Evolutionary conservation across 1,139 yeast species (phyloP).

Genomic region (Blastobotrys illinoisensis): DNA sequence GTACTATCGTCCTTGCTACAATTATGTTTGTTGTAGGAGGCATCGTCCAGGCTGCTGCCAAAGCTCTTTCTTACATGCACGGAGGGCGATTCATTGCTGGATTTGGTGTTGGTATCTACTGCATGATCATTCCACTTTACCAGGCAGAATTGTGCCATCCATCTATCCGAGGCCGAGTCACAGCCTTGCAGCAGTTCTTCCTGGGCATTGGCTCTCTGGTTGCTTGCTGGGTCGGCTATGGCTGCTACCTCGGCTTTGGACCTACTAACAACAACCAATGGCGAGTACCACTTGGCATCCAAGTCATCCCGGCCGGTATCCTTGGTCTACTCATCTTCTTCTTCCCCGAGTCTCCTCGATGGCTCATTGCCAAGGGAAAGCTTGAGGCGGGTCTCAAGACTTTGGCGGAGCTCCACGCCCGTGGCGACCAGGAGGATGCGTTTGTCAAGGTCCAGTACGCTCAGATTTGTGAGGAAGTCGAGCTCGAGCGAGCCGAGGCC

Average conservation of each 20-base stretch:
- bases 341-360: conserved; percentile 13
- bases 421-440: conserved; percentile 17
- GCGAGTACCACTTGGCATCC: conserved; percentile 20
- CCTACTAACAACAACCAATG: conserved; percentile 17
- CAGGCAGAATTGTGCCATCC: conserved; percentile 42
- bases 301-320: conserved; percentile 19
- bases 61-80: conserved; percentile 47
- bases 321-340: conserved; percentile 22
- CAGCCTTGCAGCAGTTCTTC: conserved; percentile 58
- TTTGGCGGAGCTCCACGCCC: conserved; percentile 22
- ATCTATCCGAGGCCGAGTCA: conserved; percentile 44
- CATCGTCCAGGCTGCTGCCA: conserved; percentile 42
- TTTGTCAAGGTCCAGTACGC: conserved; percentile 12
- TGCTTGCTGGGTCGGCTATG: conserved; percentile 59
- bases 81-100: conserved; percentile 40
- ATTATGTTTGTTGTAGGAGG: conserved; percentile 12
- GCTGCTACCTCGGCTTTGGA: conserved; percentile 26
- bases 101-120: conserved; percentile 52
- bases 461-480: conserved; percentile 30
- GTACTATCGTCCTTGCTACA: conserved; percentile 16
- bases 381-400: conserved; percentile 20
- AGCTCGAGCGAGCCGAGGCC: conserved; percentile 8
- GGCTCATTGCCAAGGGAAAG: conserved; percentile 24
- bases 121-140: conserved; percentile 52
- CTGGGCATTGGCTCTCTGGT: conserved; percentile 58